These are phyloP conservation scores for Endoconidiophora polonica DNA, from an alignment of 2,329 filamentous ascomycete species.

Conservation along the genomic window DNA sequence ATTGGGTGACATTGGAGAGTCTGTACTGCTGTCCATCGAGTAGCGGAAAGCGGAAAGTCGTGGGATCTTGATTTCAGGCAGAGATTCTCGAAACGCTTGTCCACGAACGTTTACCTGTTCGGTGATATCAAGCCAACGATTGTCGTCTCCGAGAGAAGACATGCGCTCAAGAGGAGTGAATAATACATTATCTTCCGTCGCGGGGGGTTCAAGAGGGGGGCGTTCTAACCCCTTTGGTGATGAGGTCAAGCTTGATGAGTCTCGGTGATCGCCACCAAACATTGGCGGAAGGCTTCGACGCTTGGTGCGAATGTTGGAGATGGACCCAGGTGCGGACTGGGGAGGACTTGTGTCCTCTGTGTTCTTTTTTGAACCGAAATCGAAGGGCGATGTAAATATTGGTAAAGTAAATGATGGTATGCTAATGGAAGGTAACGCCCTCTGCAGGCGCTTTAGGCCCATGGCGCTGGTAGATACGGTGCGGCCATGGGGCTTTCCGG, in stretches of 20 bases:
- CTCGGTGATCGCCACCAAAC: background rate
- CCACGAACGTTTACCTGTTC: constrained; percentile 77
- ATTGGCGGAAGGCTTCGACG: constrained; percentile 1
- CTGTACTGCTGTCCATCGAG: constrained; percentile 17
- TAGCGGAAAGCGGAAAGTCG: constrained; percentile 38
- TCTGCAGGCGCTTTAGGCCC: constrained; percentile 1
- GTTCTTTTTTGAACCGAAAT: constrained; percentile 2
- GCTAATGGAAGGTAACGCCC: constrained; percentile 4
- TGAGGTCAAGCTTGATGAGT: background rate
- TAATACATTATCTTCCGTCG: constrained; percentile 54
- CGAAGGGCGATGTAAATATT: constrained; percentile 6
- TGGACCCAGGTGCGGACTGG: constrained; percentile 25
- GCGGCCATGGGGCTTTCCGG: background rate
- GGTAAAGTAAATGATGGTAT: constrained; percentile 6
- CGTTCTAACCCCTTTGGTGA: background rate
- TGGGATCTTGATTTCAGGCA: constrained; percentile 58
- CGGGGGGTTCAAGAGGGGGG: background rate
- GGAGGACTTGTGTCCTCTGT: background rate
- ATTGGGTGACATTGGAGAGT: constrained; percentile 12
- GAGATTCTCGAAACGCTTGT: constrained; percentile 79
- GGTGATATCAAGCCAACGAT: constrained; percentile 60
- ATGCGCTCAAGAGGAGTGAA: constrained; percentile 60
- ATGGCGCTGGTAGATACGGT: constrained; percentile 3
- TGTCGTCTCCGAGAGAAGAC: constrained; percentile 73
- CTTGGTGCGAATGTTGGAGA: constrained; percentile 28